Evolutionary conservation across 345 rosid genomes (phyloP).

Genomic region (Raphanus sativus): DNA sequence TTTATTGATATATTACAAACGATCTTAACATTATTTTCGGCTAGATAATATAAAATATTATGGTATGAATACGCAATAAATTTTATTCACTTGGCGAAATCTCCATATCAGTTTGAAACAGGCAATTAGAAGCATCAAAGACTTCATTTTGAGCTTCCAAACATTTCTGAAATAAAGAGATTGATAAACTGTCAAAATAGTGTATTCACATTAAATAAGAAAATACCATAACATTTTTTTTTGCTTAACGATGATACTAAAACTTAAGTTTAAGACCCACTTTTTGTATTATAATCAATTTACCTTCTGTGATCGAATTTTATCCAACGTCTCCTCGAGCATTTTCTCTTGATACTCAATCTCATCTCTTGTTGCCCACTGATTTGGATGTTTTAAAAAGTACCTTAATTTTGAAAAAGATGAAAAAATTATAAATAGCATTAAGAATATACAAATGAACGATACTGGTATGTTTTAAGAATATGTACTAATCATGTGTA

Average conservation of each 20-base stretch:
- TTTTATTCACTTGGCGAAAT: neutral
- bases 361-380: constrained; percentile 3
- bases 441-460: neutral
- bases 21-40: neutral
- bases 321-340: neutral
- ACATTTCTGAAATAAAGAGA: neutral
- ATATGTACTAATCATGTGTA: neutral
- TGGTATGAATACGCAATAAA: neutral
- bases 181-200: neutral
- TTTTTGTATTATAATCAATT: neutral
- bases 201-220: neutral
- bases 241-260: neutral
- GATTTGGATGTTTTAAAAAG: constrained; percentile 6
- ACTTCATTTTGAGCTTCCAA: neutral
- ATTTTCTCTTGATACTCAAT: neutral
- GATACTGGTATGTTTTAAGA: neutral
- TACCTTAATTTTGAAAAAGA: neutral
- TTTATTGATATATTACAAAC: neutral
- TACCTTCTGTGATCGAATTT: constrained; percentile 29
- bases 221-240: neutral
- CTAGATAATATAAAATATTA: neutral
- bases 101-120: neutral
- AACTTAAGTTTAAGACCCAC: neutral
- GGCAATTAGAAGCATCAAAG: neutral
- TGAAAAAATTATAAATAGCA: neutral